These are phyloP conservation scores for Ceriops decandra DNA, from an alignment of 345 rosid species.

Conservation along the genomic window DNA sequence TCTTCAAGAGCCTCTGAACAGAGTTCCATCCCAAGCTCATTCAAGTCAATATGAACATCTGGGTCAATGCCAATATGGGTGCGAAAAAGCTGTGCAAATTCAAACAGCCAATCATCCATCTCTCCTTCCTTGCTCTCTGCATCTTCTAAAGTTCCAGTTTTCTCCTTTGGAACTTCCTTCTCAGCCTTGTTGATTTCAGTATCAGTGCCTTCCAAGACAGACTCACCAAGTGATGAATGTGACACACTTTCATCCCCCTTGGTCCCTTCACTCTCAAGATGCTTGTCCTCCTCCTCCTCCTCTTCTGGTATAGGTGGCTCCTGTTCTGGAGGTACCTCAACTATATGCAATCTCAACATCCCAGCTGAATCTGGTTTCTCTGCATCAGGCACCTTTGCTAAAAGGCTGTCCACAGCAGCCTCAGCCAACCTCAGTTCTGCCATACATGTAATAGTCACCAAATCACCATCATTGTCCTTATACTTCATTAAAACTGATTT, in stretches of 20 bases:
- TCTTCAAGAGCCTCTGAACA: conserved; percentile 97
- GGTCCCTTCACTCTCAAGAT: conserved; percentile 45
- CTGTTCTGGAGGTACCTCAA: conserved; percentile 89
- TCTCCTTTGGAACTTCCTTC: conserved; percentile 51
- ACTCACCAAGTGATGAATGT: conserved; percentile 47
- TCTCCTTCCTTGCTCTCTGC: conserved; percentile 76
- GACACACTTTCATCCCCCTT: conserved; percentile 57
- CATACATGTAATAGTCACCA: conserved; percentile 77
- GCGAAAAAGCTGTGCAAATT: conserved; percentile 93
- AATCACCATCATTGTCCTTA: conserved; percentile 87
- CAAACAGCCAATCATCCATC: conserved; percentile 98
- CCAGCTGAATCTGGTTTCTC: conserved; percentile 51
- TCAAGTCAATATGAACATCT: conserved; percentile 90
- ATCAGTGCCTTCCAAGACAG: conserved; percentile 43
- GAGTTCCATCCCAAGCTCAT: conserved; percentile 98
- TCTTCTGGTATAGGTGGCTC: conserved; percentile 73
- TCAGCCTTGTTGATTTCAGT: conserved; percentile 49
- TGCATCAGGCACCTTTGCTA: conserved; percentile 52
- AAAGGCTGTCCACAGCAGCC: conserved; percentile 50
- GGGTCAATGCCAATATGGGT: conserved; percentile 90
- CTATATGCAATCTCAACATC: conserved; percentile 80
- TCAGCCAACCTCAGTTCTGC: conserved; percentile 81
- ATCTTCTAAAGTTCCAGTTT: conserved; percentile 52
- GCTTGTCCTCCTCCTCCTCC: conserved; percentile 81
- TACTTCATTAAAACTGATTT: conserved; percentile 84